These are phyloP conservation scores for Aureobasidium leucospermi DNA, from an alignment of 2,329 filamentous ascomycete species.

Conservation along the genomic window DNA sequence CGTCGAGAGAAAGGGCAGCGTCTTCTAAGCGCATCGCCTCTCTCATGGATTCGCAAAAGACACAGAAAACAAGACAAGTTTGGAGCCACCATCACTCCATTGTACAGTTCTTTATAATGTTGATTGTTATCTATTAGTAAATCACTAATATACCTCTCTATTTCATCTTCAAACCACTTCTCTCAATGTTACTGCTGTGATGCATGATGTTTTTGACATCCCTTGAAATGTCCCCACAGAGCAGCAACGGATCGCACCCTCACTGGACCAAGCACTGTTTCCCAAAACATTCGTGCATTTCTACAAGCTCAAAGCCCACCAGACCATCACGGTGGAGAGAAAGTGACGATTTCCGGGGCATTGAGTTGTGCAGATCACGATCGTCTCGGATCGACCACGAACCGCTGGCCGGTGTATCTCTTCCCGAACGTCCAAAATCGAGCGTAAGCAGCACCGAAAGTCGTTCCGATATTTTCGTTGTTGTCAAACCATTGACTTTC, in stretches of 20 bases:
- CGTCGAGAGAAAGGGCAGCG: conserved; percentile 29
- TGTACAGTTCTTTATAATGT: conserved; percentile 1
- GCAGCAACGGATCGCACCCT: too few relatives aligned
- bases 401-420: not conserved
- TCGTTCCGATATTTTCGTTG: conserved; percentile 2
- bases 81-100: not conserved
- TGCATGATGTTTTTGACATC: not conserved
- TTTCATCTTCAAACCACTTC: not conserved
- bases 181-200: not conserved
- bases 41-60: not conserved
- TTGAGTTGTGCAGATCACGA: not conserved
- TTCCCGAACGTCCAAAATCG: not conserved
- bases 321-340: not conserved
- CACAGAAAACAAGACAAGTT: not conserved
- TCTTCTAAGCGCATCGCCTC: conserved; percentile 22
- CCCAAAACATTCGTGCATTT: not conserved
- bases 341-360: not conserved
- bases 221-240: not conserved
- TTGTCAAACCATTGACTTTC: not conserved
- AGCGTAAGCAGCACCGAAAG: not conserved
- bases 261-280: too few relatives aligned
- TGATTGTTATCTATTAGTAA: not conserved
- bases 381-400: not conserved
- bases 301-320: not conserved
- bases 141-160: not conserved